Percentiles rank a stretch among this genome's conserved stretches.
These are phyloP conservation scores for Fusarium sp. DNA, from an alignment of 2,329 filamentous ascomycete genomes.

Conservation along the genomic window DNA sequence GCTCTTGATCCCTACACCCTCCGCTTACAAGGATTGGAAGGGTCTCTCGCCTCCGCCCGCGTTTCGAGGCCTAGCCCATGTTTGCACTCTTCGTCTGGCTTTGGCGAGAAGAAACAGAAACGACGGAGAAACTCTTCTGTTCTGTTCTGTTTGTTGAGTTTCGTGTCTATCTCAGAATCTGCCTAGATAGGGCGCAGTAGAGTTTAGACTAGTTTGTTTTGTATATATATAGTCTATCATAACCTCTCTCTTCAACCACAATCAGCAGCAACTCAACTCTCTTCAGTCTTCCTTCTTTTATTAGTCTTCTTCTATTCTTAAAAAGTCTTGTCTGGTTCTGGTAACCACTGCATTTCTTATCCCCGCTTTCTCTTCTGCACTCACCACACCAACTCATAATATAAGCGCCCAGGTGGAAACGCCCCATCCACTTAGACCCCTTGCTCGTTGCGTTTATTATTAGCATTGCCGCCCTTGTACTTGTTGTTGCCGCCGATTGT, in stretches of 20 bases:
- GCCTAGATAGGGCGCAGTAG: constrained; percentile 21
- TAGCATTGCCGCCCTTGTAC: constrained; percentile 45
- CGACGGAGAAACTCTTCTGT: constrained; percentile 1
- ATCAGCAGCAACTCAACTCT: background rate
- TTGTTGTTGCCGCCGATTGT: constrained; percentile 36
- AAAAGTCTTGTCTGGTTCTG: background rate
- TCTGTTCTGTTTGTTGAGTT: constrained; percentile 9
- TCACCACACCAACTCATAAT: constrained; percentile 30
- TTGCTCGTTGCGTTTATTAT: constrained; percentile 46
- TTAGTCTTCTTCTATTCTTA: constrained; percentile 10
- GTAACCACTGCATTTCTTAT: constrained; percentile 10
- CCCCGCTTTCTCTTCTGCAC: constrained; percentile 38
- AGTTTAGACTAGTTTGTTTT: constrained; percentile 4
- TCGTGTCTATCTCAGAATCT: constrained; percentile 7
- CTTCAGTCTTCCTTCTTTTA: background rate
- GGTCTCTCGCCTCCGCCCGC: constrained; percentile 23
- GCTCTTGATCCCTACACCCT: background rate
- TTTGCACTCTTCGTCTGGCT: constrained; percentile 23
- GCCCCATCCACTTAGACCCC: constrained; percentile 36
- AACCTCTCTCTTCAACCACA: background rate
- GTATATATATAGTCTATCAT: constrained; percentile 37
- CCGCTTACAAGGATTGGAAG: constrained; percentile 13
- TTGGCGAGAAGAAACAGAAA: constrained; percentile 22
- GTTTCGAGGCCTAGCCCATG: constrained; percentile 31
- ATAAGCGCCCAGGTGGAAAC: constrained; percentile 49